phyloP scores from a whole-genome alignment of 73 alveolate species.

The Paramecium pentaurelia region DNA sequence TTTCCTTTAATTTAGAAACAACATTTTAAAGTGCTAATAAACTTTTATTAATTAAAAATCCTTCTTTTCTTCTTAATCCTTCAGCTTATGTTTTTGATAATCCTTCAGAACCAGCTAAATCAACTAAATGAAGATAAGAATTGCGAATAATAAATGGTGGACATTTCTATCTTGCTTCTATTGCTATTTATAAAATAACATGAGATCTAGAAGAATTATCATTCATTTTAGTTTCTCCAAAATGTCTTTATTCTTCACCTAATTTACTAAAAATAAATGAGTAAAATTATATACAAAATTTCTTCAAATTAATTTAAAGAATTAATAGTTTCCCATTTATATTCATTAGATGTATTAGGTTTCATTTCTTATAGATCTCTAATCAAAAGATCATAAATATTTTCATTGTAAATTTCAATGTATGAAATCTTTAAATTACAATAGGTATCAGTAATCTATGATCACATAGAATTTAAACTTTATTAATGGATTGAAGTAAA shows the following conservation, averaged over 20 bases:
- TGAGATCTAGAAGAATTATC: slow-evolving; percentile 57
- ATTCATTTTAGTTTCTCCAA: slow-evolving; percentile 61
- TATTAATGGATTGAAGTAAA: not conserved
- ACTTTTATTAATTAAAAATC: slow-evolving; percentile 3
- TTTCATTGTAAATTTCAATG: slow-evolving; percentile 3
- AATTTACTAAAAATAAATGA: not conserved
- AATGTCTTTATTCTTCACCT: slow-evolving; percentile 49
- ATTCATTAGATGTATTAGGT: not conserved
- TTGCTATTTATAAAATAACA: slow-evolving; percentile 4
- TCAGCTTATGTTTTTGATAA: slow-evolving; percentile 88
- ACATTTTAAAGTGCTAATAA: slow-evolving; percentile 25
- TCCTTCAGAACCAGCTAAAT: slow-evolving; percentile 96
- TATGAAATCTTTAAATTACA: not conserved
- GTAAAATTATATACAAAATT: not conserved
- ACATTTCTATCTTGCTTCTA: not conserved
- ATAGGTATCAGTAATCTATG: not conserved
- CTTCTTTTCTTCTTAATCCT: slow-evolving; percentile 91
- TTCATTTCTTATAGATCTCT: slow-evolving; percentile 18
- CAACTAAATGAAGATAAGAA: slow-evolving; percentile 86
- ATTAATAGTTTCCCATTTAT: not conserved
- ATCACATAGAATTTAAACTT: not conserved
- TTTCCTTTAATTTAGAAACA: not conserved
- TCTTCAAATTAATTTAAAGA: not conserved
- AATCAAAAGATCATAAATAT: slow-evolving; percentile 16
- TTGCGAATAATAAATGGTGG: not conserved